These are phyloP conservation scores for Oenanthe sinensis DNA, from an alignment of 129 eudicot species.

Conservation along the genomic window DNA sequence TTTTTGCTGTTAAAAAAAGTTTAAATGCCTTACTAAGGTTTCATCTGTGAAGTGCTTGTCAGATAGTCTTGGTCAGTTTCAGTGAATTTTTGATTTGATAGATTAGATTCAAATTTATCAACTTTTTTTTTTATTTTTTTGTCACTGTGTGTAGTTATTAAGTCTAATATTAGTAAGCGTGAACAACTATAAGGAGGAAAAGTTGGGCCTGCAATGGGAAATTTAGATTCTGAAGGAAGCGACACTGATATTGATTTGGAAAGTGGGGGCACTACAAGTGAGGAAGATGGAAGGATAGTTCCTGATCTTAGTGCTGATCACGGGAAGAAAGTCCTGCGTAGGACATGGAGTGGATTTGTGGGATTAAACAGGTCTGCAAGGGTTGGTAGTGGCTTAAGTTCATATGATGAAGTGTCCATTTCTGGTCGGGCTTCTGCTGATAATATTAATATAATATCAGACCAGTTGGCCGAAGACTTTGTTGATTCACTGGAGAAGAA, in stretches of 20 bases:
- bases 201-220: slow-evolving; percentile 24
- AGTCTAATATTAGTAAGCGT: background rate
- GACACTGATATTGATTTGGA: slow-evolving; percentile 45
- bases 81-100: background rate
- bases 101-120: background rate
- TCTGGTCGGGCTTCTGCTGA: slow-evolving; percentile 20
- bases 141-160: background rate
- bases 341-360: slow-evolving; percentile 20
- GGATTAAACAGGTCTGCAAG: slow-evolving; percentile 17
- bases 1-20: background rate
- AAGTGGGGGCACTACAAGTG: slow-evolving; percentile 42
- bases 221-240: slow-evolving; percentile 12
- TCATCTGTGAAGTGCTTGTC: background rate
- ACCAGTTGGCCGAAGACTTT: slow-evolving; percentile 17
- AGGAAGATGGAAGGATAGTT: slow-evolving; percentile 30
- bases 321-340: slow-evolving; percentile 13
- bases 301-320: slow-evolving; percentile 1
- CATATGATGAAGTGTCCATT: slow-evolving; percentile 16
- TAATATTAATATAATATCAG: slow-evolving; percentile 7
- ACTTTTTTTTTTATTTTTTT: background rate
- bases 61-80: background rate
- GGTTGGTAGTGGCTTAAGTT: slow-evolving; percentile 13
- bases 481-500: slow-evolving; percentile 10
- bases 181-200: slow-evolving; percentile 10
- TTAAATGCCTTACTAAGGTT: background rate